These are phyloP conservation scores for Leccinum variicolor DNA, from an alignment of 768 basidiomycete species.

Conservation along the genomic window DNA sequence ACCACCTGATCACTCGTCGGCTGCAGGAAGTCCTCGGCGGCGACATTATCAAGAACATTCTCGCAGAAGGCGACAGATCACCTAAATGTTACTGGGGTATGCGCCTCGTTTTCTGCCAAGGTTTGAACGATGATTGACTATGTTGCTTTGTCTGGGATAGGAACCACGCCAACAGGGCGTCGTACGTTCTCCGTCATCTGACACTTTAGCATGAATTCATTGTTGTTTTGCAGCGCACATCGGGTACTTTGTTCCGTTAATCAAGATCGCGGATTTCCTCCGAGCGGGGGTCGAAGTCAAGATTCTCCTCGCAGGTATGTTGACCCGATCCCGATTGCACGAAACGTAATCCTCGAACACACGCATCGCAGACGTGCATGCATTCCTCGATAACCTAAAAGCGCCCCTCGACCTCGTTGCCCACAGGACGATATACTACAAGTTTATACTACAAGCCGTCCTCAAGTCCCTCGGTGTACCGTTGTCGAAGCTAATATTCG, in stretches of 20 bases:
- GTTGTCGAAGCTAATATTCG: conserved; percentile 75
- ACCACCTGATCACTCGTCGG: conserved; percentile 79
- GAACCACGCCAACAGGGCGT: conserved; percentile 90
- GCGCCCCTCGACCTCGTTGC: conserved; percentile 90
- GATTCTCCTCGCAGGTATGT: conserved; percentile 72
- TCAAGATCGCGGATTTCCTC: conserved; percentile 95
- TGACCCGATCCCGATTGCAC: neutral
- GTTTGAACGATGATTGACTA: neutral
- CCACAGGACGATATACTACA: conserved; percentile 88
- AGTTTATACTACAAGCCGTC: conserved; percentile 74
- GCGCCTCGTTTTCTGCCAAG: conserved; percentile 14
- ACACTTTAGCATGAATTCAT: neutral
- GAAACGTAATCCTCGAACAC: neutral
- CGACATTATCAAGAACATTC: conserved; percentile 75
- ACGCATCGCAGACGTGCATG: conserved; percentile 72
- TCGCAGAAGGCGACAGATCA: conserved; percentile 68
- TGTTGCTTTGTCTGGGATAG: conserved; percentile 37
- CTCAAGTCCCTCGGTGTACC: conserved; percentile 91
- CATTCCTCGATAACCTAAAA: conserved; percentile 96
- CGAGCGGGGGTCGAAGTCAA: conserved; percentile 89
- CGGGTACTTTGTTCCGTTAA: conserved; percentile 93
- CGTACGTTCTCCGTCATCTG: conserved; percentile 52
- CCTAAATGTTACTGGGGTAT: conserved; percentile 92
- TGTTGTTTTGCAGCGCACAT: conserved; percentile 69
- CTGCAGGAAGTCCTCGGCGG: conserved; percentile 87